These are phyloP conservation scores for Clitoria ternatea DNA, from an alignment of 306 rosid species.

Conservation along the genomic window DNA sequence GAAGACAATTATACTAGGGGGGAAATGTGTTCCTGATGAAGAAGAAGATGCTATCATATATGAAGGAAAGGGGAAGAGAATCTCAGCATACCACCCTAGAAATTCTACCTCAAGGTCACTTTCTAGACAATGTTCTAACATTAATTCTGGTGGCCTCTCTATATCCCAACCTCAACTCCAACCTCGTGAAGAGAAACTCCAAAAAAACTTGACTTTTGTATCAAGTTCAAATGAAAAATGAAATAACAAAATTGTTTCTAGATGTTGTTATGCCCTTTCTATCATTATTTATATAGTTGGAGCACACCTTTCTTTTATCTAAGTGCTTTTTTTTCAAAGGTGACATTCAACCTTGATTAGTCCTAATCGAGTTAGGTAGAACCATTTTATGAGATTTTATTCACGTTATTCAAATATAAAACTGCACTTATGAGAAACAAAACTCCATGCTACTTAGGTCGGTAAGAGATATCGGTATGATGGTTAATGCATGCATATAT, in stretches of 20 bases:
- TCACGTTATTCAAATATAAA: no score
- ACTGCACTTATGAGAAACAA: no score
- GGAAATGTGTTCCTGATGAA: slow-evolving; percentile 60
- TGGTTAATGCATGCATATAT: not conserved
- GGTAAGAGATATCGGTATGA: not conserved
- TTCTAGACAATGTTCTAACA: slow-evolving; percentile 51
- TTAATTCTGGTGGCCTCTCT: slow-evolving; percentile 19
- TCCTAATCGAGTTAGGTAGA: not conserved
- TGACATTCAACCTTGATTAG: not conserved
- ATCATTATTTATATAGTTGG: not conserved
- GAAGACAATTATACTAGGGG: slow-evolving; percentile 81
- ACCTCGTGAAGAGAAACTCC: slow-evolving; percentile 3
- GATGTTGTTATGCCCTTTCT: not conserved
- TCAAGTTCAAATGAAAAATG: not conserved
- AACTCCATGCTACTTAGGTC: not conserved
- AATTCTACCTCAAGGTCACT: slow-evolving; percentile 28
- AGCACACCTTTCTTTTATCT: not conserved
- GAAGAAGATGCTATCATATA: slow-evolving; percentile 49
- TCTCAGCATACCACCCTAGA: slow-evolving; percentile 69
- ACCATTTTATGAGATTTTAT: no score
- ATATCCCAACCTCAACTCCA: not conserved
- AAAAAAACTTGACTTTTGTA: not conserved
- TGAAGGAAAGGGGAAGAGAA: slow-evolving; percentile 57
- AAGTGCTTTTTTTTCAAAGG: not conserved
- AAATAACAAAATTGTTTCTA: not conserved